These are phyloP conservation scores for Gossypium lobatum DNA, from an alignment of 441 rosid species.

Conservation along the genomic window DNA sequence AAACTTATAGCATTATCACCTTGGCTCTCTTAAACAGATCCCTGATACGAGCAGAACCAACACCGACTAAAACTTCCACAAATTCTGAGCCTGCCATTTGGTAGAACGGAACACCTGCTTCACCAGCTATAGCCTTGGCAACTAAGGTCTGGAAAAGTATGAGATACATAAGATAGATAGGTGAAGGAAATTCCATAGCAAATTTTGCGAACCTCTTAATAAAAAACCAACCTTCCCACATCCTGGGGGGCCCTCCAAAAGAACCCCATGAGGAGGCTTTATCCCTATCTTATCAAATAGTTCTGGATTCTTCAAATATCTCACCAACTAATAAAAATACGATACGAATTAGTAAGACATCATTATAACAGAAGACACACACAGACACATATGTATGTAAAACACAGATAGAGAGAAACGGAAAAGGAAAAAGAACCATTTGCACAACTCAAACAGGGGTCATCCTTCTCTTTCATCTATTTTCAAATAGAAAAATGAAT, in stretches of 20 bases:
- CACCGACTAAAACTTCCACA: constrained; percentile 95
- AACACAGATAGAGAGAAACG: constrained; percentile 1
- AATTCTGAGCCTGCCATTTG: constrained; percentile 99
- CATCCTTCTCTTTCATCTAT: not conserved
- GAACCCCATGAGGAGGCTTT: constrained; percentile 98
- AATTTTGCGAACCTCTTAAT: not conserved
- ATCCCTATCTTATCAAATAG: constrained; percentile 89
- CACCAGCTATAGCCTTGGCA: constrained; percentile 97
- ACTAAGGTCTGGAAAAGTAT: constrained; percentile 67
- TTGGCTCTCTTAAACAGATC: constrained; percentile 95
- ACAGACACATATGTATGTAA: not conserved
- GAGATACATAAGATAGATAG: constrained; percentile 5
- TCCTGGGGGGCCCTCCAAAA: constrained; percentile 93
- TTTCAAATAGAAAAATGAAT: constrained; percentile 14
- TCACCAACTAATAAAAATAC: constrained; percentile 61
- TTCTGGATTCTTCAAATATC: constrained; percentile 91
- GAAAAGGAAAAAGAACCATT: not conserved
- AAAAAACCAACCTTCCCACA: constrained; percentile 79
- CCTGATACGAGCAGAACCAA: constrained; percentile 95
- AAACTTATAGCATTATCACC: constrained; percentile 32
- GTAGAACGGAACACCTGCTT: constrained; percentile 96
- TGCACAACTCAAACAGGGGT: not conserved
- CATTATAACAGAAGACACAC: not conserved
- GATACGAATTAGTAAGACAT: constrained; percentile 11
- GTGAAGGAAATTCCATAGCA: constrained; percentile 4